Percentiles rank a stretch among this genome's conserved stretches.
Conservation (phyloP, 129 eudicot genomes). For the Rutidosis leptorrhynchoides region DNA sequence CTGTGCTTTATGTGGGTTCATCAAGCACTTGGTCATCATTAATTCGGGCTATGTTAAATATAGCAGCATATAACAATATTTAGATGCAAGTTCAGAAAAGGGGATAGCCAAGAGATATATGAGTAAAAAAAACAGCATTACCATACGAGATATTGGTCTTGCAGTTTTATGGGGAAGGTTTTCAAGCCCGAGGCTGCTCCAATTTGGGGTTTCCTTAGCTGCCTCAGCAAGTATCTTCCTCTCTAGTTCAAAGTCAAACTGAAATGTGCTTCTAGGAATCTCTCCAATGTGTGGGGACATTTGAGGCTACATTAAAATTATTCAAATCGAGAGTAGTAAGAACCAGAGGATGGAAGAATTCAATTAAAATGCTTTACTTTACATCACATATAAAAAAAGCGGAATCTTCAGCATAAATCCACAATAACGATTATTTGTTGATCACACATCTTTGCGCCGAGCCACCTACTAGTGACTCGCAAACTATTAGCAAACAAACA, state of each 20-base stretch:
- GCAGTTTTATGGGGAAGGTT: slow-evolving; percentile 58
- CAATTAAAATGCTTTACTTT: slow-evolving; percentile 16
- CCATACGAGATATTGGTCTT: slow-evolving; percentile 51
- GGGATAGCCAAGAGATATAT: background rate
- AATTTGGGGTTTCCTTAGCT: slow-evolving; percentile 73
- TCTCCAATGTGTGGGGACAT: slow-evolving; percentile 79
- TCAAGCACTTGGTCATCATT: background rate
- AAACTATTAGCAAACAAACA: background rate
- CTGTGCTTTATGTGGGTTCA: slow-evolving; percentile 1
- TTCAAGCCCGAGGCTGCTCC: slow-evolving; percentile 88
- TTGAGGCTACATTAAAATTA: slow-evolving; percentile 55
- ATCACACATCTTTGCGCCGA: background rate
- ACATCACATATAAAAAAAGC: slow-evolving; percentile 11
- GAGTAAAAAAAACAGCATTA: slow-evolving; percentile 25
- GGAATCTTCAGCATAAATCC: background rate
- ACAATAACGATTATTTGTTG: background rate
- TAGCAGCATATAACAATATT: background rate
- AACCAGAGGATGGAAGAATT: background rate
- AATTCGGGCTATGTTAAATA: background rate
- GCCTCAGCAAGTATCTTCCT: slow-evolving; percentile 81
- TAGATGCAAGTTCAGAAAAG: background rate
- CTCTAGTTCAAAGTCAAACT: slow-evolving; percentile 85
- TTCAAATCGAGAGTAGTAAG: background rate
- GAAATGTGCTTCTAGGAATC: slow-evolving; percentile 82
- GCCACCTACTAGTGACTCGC: background rate